Base-by-base conservation (phyloP, 345 rosid genomes). In the Lepidium didymum region DNA sequence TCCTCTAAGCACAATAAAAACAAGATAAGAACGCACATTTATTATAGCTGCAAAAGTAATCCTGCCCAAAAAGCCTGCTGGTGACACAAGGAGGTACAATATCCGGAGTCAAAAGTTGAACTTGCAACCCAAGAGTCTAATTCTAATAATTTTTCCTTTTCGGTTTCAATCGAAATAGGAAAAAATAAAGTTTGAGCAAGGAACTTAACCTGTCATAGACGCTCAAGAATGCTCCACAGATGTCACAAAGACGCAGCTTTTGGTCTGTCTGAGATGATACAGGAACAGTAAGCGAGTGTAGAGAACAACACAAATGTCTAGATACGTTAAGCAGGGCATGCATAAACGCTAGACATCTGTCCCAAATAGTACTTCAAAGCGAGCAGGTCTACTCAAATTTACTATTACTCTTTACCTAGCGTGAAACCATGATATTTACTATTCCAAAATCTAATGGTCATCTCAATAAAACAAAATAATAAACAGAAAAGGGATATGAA, bases 41-140 rank as follows among this genome's bases (percentile, higher is more conserved):
- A 87, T 85, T 81, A 64, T 66, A 87, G 96, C 98, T 86, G 92
- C 92, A 92, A 87, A 89, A 92, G 96, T 87, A 76, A 87, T 89
- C 98, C 96, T 81, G 92, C 98, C 91, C 95, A 87, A 86, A 46
- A 82, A 89, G 95, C 96, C 96, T 89, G 96, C 95, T 92, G 92
- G 89, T 87, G 83, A 83, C 85, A 42, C 21, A 85, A 85, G 97
- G 85, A 88, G 90, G 91, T 81, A 81, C 87, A 83, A 81, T 78
- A 83, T 75, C 77, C 70, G 78, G 91, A 13, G 86, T 86, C 89
- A 87, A 92, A 85, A 81, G 87, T 81, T 83, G 90, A 87, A 86
- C 85, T 83, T 84, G 77, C 88, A 87, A 84, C 86, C 87, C 83
- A 81, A 79, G 73, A 27, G 64, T 85, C 79, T 67, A 75, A 58